Evolutionary conservation across 2,329 filamentous ascomycete species (phyloP).

Genomic region (Ramichloridium luteum): DNA sequence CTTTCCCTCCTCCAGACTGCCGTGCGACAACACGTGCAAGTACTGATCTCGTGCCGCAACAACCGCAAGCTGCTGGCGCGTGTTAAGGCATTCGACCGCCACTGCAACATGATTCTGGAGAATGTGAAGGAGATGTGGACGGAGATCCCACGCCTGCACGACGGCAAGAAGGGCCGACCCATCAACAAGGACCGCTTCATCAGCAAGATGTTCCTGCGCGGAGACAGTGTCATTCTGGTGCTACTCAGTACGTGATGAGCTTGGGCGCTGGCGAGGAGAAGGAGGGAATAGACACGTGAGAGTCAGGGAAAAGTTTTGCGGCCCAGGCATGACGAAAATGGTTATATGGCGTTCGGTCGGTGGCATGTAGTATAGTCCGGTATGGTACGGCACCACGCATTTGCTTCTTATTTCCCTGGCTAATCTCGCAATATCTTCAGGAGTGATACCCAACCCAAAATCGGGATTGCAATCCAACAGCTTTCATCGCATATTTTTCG

Average conservation of each 20-base stretch:
- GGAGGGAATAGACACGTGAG: not conserved
- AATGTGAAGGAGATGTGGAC: conserved; percentile 99
- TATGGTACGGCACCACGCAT: too few species aligned
- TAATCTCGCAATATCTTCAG: too few species aligned
- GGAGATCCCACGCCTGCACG: conserved; percentile 70
- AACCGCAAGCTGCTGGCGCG: conserved; percentile 95
- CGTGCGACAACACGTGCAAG: conserved; percentile 85
- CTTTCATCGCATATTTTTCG: not conserved
- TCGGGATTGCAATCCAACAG: not conserved
- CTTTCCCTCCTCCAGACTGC: conserved; percentile 94
- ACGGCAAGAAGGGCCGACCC: conserved; percentile 75
- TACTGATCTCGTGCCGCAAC: conserved; percentile 94
- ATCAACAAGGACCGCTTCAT: conserved; percentile 98
- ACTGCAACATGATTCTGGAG: conserved; percentile 98
- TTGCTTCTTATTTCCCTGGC: too few species aligned
- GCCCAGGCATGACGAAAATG: too few species aligned
- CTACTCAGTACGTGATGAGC: conserved; percentile 61
- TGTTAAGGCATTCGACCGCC: conserved; percentile 95
- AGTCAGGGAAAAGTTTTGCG: not conserved
- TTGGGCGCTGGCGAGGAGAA: conserved; percentile 3
- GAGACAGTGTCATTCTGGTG: conserved; percentile 79
- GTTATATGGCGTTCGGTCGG: too few species aligned
- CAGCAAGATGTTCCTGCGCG: conserved; percentile 90
- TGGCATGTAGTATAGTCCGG: too few species aligned
- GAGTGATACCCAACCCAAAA: conserved; percentile 1